Evolutionary conservation across 345 rosid genomes (phyloP).

Genomic region (Eutrema yunnanense): DNA sequence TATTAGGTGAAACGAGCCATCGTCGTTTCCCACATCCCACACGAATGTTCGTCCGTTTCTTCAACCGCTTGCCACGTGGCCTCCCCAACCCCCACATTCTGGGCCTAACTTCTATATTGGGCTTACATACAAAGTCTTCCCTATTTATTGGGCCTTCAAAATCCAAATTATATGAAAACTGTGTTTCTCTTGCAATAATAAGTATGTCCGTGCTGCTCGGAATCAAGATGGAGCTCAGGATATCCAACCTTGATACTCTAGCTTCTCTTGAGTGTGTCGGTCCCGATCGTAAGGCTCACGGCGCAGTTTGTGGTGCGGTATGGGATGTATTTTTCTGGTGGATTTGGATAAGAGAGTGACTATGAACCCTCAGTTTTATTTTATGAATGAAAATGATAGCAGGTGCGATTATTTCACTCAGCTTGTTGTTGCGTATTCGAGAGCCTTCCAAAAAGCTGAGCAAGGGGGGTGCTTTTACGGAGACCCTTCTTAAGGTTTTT

Average conservation of each 20-base stretch:
- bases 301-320: not conserved
- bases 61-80: constrained; percentile 8
- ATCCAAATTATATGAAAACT: no score
- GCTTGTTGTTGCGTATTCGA: no score
- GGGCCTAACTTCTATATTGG: constrained; percentile 4
- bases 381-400: no score
- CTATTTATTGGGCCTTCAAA: not conserved
- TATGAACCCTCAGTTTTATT: not conserved
- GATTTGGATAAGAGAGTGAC: not conserved
- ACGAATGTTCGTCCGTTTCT: constrained; percentile 31
- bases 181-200: no score
- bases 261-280: no score
- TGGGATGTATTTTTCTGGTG: not conserved
- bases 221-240: not conserved
- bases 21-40: constrained; percentile 29
- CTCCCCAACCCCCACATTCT: not conserved
- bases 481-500: no score
- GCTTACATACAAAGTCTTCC: not conserved
- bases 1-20: constrained; percentile 21
- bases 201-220: not conserved
- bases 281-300: not conserved
- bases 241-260: no score
- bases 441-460: no score
- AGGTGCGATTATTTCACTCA: no score
- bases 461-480: no score